Evolutionary conservation across 345 rosid genomes (phyloP), one percentile per base, ranked within the genome.

Genomic region (Limnanthes douglasii): DNA sequence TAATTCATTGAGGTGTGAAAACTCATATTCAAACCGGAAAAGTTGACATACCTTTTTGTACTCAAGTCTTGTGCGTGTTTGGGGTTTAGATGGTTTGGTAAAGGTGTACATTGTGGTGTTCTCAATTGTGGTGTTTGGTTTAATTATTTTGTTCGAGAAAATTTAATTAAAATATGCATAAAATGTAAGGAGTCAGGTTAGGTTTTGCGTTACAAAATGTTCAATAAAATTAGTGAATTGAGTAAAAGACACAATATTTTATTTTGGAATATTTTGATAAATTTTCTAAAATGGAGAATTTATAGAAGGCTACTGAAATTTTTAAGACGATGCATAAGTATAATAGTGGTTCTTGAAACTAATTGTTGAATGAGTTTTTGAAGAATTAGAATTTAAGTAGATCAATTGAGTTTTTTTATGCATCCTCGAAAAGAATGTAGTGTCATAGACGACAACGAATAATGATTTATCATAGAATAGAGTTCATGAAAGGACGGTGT

Each of bases 201-300:
- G 29, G 40, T 4, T 37, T 25, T 8, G 72, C 75, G 1, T 21
- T 29, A 23, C 73, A 68, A 39, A n/a, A 42, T 68, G 66, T 74
- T 78, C 36, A 80, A 74, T 4, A 70, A 71, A 71, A 70, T 65
- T 57, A 80, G 70, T 28, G 60, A 48, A 0, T 48, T 51, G 33
- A 48, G 53, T n/a, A 50, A 65, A 35, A 21, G 18, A 2, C 60
- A 37, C 42, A 49, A 55, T 46, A 21, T 57, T 34, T 46, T 78
- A 61, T 22, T 74, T 33, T 68, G 78, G 78, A 78, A 78, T 59
- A 75, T 74, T 36, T 26, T 78, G 63, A 65, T 74, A 32, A 61
- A 66, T 78, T 14, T 30, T 63, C 70, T 63, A 61, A 64, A 43
- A 46, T 15, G 3, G 66, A 60, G 28, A 27, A 59, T 53, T 38